A percentile compares a stretch with the other conserved stretches of the same genome.
These are phyloP conservation scores for Detonula confervacea DNA, from an alignment of 352 stramenopile species.

Conservation along the genomic window DNA sequence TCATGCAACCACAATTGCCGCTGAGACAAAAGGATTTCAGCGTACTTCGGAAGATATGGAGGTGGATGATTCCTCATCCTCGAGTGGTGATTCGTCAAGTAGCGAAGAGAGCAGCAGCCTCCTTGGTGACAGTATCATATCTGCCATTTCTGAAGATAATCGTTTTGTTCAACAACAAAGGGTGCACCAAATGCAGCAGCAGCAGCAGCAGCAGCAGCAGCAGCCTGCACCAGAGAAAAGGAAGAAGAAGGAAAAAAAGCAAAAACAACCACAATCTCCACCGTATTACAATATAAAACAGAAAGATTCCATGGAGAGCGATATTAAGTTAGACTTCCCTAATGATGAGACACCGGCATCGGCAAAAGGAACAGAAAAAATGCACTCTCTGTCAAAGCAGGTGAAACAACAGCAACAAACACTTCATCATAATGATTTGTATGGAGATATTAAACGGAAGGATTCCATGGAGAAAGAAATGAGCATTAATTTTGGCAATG, in stretches of 20 bases:
- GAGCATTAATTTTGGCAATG: slow-evolving; percentile 45
- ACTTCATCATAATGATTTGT: slow-evolving; percentile 7
- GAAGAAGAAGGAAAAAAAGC: slow-evolving; percentile 32
- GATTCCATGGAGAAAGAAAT: slow-evolving; percentile 60
- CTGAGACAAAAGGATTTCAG: not conserved
- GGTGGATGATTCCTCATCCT: slow-evolving; percentile 1
- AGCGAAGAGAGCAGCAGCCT: not conserved
- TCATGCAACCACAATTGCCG: not conserved
- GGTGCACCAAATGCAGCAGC: slow-evolving; percentile 3
- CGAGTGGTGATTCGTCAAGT: not conserved
- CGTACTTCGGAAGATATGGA: not conserved
- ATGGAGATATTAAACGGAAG: slow-evolving; percentile 46
- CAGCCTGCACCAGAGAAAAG: slow-evolving; percentile 30
- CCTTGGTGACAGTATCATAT: slow-evolving; percentile 33
- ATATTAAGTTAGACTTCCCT: slow-evolving; percentile 41
- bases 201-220: slow-evolving; percentile 7
- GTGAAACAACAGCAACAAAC: not conserved
- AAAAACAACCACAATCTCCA: slow-evolving; percentile 14
- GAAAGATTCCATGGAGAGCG: slow-evolving; percentile 57
- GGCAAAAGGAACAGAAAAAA: not conserved
- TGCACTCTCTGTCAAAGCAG: not conserved
- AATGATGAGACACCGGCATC: not conserved
- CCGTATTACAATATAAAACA: slow-evolving; percentile 31
- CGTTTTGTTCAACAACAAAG: slow-evolving; percentile 15
- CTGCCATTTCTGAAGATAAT: slow-evolving; percentile 53